Base-by-base conservation (phyloP, 257 asterid species). In the Gentiana dahurica region DNA sequence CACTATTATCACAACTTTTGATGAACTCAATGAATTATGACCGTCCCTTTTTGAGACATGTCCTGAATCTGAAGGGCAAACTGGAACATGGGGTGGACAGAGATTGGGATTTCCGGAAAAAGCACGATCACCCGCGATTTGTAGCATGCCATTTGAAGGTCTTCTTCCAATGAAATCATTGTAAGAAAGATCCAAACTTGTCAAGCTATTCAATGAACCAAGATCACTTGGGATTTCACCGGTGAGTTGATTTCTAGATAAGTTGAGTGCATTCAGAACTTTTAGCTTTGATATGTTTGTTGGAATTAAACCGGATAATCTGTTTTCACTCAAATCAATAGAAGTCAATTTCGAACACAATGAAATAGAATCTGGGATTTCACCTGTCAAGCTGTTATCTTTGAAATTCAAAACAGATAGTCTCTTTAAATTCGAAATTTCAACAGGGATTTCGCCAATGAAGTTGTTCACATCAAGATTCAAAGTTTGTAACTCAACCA, bases 51-150 rank as follows among this genome's bases (percentile, higher is more conserved):
- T 65, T 9, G 72, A 43, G 2, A 12, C 55, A 1, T 36, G 63
- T 0, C 66, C 48, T 5, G 78, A 50, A 24, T 45, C 66, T 1
- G 65, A 60, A 6, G 76, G 73, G 49, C 94, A 84, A 49, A 48
- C 46, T 11, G 48, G 12, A 8, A 47, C 37, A 2, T 6, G 76
- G n/a, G 89, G 76, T 1, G 63, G 45, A 43, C 97, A 90, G 15
- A 90, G 95, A 5, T 82, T 68, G 0, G 96, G 96, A 54, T 90
- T 90, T 6, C 95, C 95, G 0, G 74, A 63, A 2, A 86, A 83
- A 44, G 67, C 71, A 0, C 64, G 66, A 41, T 78, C 80, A 7
- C 76, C 76, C 3, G 80, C 70, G 57, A 71, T 68, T 13, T 57
- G 66, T 12, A 89, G 51, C 43, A 81, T 74, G 3, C 97, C 95